Evolutionary conservation across 108 stramenopile genomes (phyloP).

Genomic region (Mayamaea pseudoterrestris): DNA sequence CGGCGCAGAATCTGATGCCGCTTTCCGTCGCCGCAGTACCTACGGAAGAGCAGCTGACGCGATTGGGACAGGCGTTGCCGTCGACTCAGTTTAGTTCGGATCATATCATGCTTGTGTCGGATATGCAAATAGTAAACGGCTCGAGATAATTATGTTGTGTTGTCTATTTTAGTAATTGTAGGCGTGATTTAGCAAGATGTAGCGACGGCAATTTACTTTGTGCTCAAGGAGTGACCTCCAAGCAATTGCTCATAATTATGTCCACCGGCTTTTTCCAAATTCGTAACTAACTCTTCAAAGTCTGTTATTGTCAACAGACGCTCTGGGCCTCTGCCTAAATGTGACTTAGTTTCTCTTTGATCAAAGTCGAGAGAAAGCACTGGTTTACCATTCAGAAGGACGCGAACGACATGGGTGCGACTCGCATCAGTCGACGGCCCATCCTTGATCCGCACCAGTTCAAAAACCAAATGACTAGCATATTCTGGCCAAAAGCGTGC

Average conservation of each 20-base stretch:
- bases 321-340: conserved; percentile 9
- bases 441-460: conserved; percentile 15
- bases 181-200: conserved; percentile 5
- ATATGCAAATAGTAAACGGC: conserved; percentile 79
- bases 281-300: conserved; percentile 12
- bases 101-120: conserved; percentile 93
- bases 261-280: conserved; percentile 8
- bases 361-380: conserved; percentile 5
- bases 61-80: conserved; percentile 85
- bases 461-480: conserved; percentile 23
- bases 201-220: neutral
- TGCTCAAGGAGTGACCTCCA: neutral
- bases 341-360: neutral
- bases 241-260: neutral
- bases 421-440: neutral
- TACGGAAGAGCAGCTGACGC: conserved; percentile 53
- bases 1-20: conserved; percentile 70
- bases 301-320: conserved; percentile 10
- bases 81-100: conserved; percentile 91
- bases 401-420: conserved; percentile 7
- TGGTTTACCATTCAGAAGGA: conserved; percentile 22
- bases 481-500: conserved; percentile 31
- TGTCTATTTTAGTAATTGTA: conserved; percentile 80
- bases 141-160: too few species aligned
- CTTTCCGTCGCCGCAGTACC: conserved; percentile 84